Percentiles rank a stretch among this genome's conserved stretches.
Evolutionary conservation across 495 filamentous ascomycete species (phyloP).

Genomic region (Penicillium daleae): DNA sequence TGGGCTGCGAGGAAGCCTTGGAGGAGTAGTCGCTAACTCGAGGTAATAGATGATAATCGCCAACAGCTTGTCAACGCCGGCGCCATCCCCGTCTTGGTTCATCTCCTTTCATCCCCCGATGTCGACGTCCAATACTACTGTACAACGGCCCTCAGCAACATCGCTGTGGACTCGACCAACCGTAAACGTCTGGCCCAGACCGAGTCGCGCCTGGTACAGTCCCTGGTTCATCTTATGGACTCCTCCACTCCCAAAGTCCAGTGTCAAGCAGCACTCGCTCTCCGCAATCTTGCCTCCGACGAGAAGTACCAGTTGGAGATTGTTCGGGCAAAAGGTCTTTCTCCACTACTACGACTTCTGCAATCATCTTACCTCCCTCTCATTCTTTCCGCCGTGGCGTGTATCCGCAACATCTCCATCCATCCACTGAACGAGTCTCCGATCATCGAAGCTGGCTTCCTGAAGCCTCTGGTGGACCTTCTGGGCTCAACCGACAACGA

Average conservation of each 20-base stretch:
- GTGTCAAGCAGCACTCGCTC: constrained; percentile 92
- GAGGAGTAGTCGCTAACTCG: not conserved
- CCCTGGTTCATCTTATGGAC: constrained; percentile 93
- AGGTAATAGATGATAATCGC: constrained; percentile 83
- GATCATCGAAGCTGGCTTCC: constrained; percentile 95
- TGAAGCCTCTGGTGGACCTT: constrained; percentile 90
- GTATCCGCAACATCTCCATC: constrained; percentile 98
- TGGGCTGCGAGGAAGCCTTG: not conserved
- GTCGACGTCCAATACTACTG: constrained; percentile 99
- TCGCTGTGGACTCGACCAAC: constrained; percentile 91
- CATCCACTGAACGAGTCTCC: constrained; percentile 99
- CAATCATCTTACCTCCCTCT: constrained; percentile 94
- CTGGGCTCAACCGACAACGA: constrained; percentile 96
- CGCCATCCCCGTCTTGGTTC: constrained; percentile 94
- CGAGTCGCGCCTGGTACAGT: constrained; percentile 87
- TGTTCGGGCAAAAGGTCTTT: constrained; percentile 82
- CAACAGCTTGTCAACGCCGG: constrained; percentile 96
- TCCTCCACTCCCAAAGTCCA: constrained; percentile 97
- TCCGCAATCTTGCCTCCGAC: constrained; percentile 94
- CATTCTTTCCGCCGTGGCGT: constrained; percentile 95
- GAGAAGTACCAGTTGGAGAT: constrained; percentile 99
- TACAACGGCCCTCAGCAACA: constrained; percentile 97
- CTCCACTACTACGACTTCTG: constrained; percentile 81
- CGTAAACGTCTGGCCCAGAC: constrained; percentile 86
- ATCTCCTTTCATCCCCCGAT: constrained; percentile 86